Conservation (phyloP, 306 rosid species). For the Quercus wislizeni region DNA sequence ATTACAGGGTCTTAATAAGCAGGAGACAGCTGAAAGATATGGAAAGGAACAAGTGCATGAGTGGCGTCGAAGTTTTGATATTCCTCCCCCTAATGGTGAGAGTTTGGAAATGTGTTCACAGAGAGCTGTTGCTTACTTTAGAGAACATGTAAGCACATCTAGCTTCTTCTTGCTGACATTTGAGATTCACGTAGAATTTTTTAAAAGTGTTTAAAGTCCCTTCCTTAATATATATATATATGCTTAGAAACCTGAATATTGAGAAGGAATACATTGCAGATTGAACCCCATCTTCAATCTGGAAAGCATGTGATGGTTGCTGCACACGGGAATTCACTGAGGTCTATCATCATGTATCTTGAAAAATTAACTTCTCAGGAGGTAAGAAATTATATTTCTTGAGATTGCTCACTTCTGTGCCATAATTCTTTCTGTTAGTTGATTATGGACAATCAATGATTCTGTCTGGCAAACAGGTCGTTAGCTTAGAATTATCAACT, state of each 20-base stretch:
- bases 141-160: conserved; percentile 61
- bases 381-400: conserved; percentile 36
- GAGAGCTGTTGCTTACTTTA: conserved; percentile 97
- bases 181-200: neutral
- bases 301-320: conserved; percentile 98
- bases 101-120: conserved; percentile 99
- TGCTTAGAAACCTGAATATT: too few relatives aligned
- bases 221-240: neutral
- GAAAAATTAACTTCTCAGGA: conserved; percentile 95
- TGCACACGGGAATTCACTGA: conserved; percentile 96
- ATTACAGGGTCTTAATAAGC: conserved; percentile 95
- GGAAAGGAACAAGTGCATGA: conserved; percentile 94
- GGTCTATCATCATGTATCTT: conserved; percentile 98
- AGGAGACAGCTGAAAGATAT: conserved; percentile 96
- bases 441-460: too few relatives aligned
- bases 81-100: conserved; percentile 97
- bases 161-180: neutral
- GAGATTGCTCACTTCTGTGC: conserved; percentile 6
- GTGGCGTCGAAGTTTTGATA: conserved; percentile 97
- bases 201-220: neutral
- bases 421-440: too few relatives aligned
- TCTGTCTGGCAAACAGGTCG: conserved; percentile 50
- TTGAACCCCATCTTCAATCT: conserved; percentile 81
- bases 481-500: conserved; percentile 90
- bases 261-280: conserved; percentile 46